Evolutionary conservation across 441 rosid species (phyloP), one percentile per base, ranked within the genome.

Genomic region (Biscutella laevigata): DNA sequence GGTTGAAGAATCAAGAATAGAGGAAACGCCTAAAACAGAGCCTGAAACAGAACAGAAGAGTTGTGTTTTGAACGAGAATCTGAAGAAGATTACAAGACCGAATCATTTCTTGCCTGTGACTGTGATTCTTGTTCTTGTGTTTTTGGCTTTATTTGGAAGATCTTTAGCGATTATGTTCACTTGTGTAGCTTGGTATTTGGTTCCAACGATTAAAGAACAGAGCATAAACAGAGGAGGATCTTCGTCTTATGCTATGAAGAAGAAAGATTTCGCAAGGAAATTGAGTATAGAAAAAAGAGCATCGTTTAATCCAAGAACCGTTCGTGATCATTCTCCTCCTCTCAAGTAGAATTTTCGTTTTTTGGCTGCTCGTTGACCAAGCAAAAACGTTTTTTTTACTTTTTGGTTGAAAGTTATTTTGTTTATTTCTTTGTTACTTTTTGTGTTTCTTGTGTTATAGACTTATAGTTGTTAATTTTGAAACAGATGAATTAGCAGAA

Each of bases 151-250:
- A 12, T 82, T 82, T 22, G 96, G 94, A 35, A 61, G 88, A 71
- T 77, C 94, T 27, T 73, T 67, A 9, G 78, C 84, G 4, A 78
- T 80, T 16, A 10, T 87, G 24, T 84, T 86, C 26, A 74, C 83
- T 30, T 87, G 83, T 44, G 38, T 84, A 1, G 81, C 74, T 25
- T 87, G 96, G 96, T 87, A 78, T 66, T 6, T 79, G 14, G 69
- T 80, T 15, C 86, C 94, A 28, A 33, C 72, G 32, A 53, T 80
- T 10, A 36, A 46, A 12, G 72, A 62, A 20, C 50, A 57, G 41
- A 57, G 49, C 1, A 47, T 68, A 27, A 70, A 48, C 53, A 15
- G n/a, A n/a, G n/a, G 22, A 10, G 61, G 42, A 40, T 32, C 39
- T 26, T 26, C 35, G 3, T 13, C 19, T n/a, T 56, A 64, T 3